These are phyloP conservation scores for Lophiostoma macrostomum DNA, from an alignment of 495 filamentous ascomycete genomes.

Conservation along the genomic window DNA sequence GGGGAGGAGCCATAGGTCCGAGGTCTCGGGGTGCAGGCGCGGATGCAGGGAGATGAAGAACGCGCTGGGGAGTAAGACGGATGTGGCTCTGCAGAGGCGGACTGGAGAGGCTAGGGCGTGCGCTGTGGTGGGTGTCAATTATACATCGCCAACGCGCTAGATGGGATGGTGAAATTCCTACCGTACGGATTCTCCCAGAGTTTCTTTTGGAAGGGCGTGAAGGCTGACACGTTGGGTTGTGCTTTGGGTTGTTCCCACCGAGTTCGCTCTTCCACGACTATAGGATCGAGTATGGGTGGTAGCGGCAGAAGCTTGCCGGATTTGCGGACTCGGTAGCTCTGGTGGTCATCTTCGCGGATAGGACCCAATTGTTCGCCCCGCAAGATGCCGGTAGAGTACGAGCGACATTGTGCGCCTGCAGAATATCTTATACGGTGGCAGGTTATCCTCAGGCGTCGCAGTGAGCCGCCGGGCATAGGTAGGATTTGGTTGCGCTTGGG, in stretches of 20 bases:
- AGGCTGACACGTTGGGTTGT: slow-evolving; percentile 22
- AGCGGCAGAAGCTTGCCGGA: slow-evolving; percentile 43
- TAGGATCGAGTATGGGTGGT: slow-evolving; percentile 44
- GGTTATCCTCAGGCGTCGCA: neutral
- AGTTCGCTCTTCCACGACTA: slow-evolving; percentile 8
- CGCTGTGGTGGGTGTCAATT: slow-evolving; percentile 44
- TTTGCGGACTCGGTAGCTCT: slow-evolving; percentile 26
- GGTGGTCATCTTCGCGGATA: slow-evolving; percentile 14
- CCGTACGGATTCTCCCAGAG: slow-evolving; percentile 60
- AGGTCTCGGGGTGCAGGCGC: slow-evolving; percentile 54
- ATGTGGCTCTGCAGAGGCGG: slow-evolving; percentile 61
- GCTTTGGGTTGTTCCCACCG: slow-evolving; percentile 32
- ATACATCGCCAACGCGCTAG: slow-evolving; percentile 25
- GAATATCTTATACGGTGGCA: neutral
- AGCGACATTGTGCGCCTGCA: slow-evolving; percentile 1
- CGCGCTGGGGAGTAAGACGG: slow-evolving; percentile 53
- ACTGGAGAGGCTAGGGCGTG: slow-evolving; percentile 63
- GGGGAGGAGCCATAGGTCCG: slow-evolving; percentile 59
- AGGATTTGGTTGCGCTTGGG: no score
- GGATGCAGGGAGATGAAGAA: slow-evolving; percentile 64
- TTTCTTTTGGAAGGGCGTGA: slow-evolving; percentile 49
- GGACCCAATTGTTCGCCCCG: slow-evolving; percentile 15
- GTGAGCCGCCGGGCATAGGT: neutral
- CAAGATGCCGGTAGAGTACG: neutral
- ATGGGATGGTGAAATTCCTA: slow-evolving; percentile 39